These are phyloP conservation scores for Fusarium sp. DNA, from an alignment of 2,329 filamentous ascomycete species.

Conservation along the genomic window DNA sequence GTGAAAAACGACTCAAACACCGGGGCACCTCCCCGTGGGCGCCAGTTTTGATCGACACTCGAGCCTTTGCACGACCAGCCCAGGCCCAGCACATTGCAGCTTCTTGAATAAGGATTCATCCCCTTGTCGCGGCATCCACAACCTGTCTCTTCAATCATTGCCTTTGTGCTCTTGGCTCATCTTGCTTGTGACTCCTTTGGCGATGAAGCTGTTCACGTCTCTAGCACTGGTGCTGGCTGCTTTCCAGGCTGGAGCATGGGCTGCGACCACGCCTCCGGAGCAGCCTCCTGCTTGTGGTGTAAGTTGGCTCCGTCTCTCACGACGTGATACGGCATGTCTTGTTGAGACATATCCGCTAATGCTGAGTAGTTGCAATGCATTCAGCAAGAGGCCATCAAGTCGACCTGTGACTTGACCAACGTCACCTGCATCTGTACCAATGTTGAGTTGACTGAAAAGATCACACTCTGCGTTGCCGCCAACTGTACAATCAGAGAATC, in stretches of 20 bases:
- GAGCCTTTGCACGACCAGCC: no score
- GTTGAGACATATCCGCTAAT: background rate
- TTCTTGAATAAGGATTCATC: no score
- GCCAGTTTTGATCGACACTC: no score
- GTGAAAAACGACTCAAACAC: no score
- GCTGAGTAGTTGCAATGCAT: background rate
- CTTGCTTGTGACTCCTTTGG: background rate
- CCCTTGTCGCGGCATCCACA: no score
- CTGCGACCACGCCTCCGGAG: constrained; percentile 8
- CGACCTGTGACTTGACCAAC: constrained; percentile 14
- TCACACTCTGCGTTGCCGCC: constrained; percentile 2
- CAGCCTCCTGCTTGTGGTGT: constrained; percentile 29
- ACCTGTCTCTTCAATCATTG: background rate
- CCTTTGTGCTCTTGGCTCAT: background rate
- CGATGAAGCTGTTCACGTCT: constrained; percentile 22
- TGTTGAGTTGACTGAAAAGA: constrained; percentile 14
- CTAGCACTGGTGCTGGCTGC: constrained; percentile 12
- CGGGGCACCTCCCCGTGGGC: no score
- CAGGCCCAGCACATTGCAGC: no score
- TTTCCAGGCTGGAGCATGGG: constrained; percentile 25
- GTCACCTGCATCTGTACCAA: constrained; percentile 23
- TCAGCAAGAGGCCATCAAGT: constrained; percentile 8
- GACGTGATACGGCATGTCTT: background rate
- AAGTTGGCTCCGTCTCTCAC: background rate
- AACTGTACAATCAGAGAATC: constrained; percentile 16